Evolutionary conservation across 495 filamentous ascomycete species (phyloP).

Genomic region (Zalerion maritima): DNA sequence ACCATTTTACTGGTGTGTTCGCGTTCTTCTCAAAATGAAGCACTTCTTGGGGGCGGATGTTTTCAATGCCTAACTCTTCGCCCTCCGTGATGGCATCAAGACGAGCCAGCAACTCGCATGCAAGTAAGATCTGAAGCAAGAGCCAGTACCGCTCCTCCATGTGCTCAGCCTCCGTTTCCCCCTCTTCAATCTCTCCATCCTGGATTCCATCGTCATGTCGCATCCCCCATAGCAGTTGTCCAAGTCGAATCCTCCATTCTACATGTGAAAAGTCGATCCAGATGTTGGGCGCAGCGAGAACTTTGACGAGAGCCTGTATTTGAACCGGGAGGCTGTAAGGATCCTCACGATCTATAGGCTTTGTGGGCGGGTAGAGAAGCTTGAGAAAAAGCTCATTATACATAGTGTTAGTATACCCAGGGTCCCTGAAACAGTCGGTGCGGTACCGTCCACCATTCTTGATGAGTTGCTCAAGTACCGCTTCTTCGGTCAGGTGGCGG

Average conservation of each 20-base stretch:
- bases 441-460: slow-evolving; percentile 33
- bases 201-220: slow-evolving; percentile 37
- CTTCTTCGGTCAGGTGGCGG: slow-evolving; percentile 34
- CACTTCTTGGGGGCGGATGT: slow-evolving; percentile 43
- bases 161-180: slow-evolving; percentile 26
- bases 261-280: slow-evolving; percentile 72
- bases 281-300: slow-evolving; percentile 37
- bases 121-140: slow-evolving; percentile 61
- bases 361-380: slow-evolving; percentile 41
- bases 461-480: slow-evolving; percentile 36
- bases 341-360: slow-evolving; percentile 39
- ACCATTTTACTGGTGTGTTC: slow-evolving; percentile 62
- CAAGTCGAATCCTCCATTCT: slow-evolving; percentile 65
- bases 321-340: slow-evolving; percentile 46
- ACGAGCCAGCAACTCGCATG: slow-evolving; percentile 63
- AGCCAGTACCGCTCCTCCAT: slow-evolving; percentile 55
- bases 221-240: slow-evolving; percentile 71
- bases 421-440: too few species aligned
- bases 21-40: slow-evolving; percentile 48
- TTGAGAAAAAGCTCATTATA: slow-evolving; percentile 48
- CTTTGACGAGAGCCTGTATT: slow-evolving; percentile 39
- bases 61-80: slow-evolving; percentile 31
- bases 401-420: slow-evolving; percentile 25
- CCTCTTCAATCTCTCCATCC: slow-evolving; percentile 24
- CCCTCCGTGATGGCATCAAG: slow-evolving; percentile 55